Base-by-base conservation (phyloP, 202 grass and related monocot species). In the Eragrostis tef region DNA sequence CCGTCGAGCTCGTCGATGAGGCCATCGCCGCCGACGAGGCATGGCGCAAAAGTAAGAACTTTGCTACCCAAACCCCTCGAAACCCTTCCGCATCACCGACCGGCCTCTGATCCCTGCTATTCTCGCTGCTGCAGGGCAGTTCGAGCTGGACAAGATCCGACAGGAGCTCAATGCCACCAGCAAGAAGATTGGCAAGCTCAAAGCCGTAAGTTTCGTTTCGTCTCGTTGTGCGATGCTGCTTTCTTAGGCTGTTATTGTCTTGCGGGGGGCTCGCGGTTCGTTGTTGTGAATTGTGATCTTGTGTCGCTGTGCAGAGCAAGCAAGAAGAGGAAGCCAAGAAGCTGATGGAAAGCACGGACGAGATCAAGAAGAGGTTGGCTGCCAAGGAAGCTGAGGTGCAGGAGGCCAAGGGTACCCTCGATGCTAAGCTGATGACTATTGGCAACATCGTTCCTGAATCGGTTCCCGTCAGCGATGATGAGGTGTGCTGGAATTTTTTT, bases 301-400 rank as follows among this genome's bases (percentile, higher is more conserved):
- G 1, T 83, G 49, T 67, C 16, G 41, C 20, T 73, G 10, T 87
- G 66, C 76, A 92, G 92, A 85, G 83, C 80, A 91, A 91, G 71
- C 75, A 90, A 73, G 89, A 93, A 17, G 78, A 85, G 68, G 93
- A 97, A 54, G 93, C 84, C 0, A 81, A 87, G 14, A 91, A 88
- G 70, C 64, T 95, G 56, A 95, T 94, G 65, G 86, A 85, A 59
- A 88, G 90, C 82, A 98, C 95, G 9, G 89, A 98, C 1, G 90
- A 98, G 83, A 94, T 88, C 7, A 98, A 94, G 77, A 88, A 83
- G 72, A 86, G 86, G 81, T 15, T 79, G 47, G 83, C 88, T 6
- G 90, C 85, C 51, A 98, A 95, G 86, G 92, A 98, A 47, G 74
- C 29, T 26, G 95, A 93, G 65, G 92, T 98, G 70, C 90, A 98